These are phyloP conservation scores for Trametes cinnabarina DNA, from an alignment of 768 basidiomycete species.

Conservation along the genomic window DNA sequence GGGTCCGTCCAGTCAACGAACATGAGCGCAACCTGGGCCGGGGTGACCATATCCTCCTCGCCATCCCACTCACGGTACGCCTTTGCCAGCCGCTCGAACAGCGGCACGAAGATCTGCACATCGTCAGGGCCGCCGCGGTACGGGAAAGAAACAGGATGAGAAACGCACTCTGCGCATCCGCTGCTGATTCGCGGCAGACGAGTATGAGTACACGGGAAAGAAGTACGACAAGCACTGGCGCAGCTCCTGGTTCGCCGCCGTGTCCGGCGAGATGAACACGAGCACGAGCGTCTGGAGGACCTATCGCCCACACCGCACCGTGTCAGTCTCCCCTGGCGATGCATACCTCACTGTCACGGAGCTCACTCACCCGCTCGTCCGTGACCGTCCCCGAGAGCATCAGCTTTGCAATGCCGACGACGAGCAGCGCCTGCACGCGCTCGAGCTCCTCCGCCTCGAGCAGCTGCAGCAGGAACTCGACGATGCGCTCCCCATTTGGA, in stretches of 20 bases:
- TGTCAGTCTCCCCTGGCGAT: not conserved
- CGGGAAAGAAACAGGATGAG: not conserved
- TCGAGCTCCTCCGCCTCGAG: conserved; percentile 55
- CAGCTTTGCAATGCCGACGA: conserved; percentile 83
- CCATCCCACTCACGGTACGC: conserved; percentile 66
- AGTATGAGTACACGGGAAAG: conserved; percentile 83
- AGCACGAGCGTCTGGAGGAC: conserved; percentile 49
- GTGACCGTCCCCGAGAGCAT: conserved; percentile 73
- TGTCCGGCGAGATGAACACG: conserved; percentile 78
- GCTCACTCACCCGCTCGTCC: conserved; percentile 60
- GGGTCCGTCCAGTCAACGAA: conserved; percentile 90
- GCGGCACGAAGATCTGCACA: conserved; percentile 64
- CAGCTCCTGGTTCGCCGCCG: conserved; percentile 75
- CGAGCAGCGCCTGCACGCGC: conserved; percentile 67
- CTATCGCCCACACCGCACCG: conserved; percentile 25
- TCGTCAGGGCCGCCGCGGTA: too few species aligned
- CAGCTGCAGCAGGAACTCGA: conserved; percentile 62
- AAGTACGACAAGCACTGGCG: conserved; percentile 86
- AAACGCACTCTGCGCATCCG: conserved; percentile 62
- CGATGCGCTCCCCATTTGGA: conserved; percentile 48
- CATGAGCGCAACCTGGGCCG: conserved; percentile 72
- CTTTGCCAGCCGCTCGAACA: conserved; percentile 59
- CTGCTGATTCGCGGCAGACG: conserved; percentile 69
- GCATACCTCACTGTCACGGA: not conserved
- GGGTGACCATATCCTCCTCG: conserved; percentile 69